Percentiles rank a stretch among this genome's conserved stretches.
Conservation (phyloP, 805 yeast species). For the Suhomyces faveliae region DNA sequence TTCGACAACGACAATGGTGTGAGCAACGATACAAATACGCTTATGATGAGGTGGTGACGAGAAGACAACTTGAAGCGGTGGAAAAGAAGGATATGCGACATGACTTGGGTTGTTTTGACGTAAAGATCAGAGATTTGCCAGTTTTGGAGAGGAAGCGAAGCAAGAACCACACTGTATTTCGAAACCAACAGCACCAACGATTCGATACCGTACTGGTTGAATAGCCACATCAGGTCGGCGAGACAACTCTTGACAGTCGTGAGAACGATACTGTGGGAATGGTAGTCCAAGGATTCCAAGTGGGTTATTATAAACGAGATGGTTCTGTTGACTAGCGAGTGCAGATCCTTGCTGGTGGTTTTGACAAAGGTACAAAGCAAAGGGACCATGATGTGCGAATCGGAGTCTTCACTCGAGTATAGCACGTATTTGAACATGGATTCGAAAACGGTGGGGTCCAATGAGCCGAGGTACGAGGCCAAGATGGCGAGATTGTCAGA, state of each 20-base stretch:
- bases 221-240: constrained; percentile 52
- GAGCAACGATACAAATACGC: constrained; percentile 50
- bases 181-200: constrained; percentile 43
- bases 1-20: constrained; percentile 40
- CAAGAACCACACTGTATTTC: constrained; percentile 15
- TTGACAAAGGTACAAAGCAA: constrained; percentile 18
- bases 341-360: constrained; percentile 11
- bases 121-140: constrained; percentile 30
- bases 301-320: constrained; percentile 3
- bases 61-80: constrained; percentile 70
- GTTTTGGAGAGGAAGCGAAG: background rate
- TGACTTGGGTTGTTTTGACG: constrained; percentile 41
- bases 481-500: background rate
- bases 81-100: constrained; percentile 61
- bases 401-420: constrained; percentile 16
- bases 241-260: constrained; percentile 39
- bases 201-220: constrained; percentile 69
- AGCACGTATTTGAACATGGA: constrained; percentile 12
- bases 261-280: constrained; percentile 11
- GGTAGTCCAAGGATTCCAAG: background rate
- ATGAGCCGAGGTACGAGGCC: background rate
- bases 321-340: background rate
- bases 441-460: constrained; percentile 11
- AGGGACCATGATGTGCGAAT: background rate
- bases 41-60: constrained; percentile 67